phyloP scores from a whole-genome alignment of 805 yeast species.

The Ogataea methanolica region DNA sequence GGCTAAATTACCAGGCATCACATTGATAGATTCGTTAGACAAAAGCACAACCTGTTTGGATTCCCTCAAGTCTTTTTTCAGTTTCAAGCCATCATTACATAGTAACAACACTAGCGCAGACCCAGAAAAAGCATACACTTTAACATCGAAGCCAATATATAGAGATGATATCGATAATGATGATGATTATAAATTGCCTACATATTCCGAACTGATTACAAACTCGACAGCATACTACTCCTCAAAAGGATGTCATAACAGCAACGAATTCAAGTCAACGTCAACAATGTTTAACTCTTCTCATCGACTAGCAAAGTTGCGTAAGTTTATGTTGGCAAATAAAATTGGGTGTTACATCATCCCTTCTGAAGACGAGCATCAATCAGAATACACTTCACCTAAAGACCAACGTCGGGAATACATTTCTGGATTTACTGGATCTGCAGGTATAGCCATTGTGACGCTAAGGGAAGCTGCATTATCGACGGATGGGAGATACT shows the following conservation, averaged over 20 bases:
- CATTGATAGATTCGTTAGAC: slow-evolving; percentile 16
- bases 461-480: slow-evolving; percentile 66
- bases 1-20: not conserved
- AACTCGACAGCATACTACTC: too few relatives aligned
- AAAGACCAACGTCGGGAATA: slow-evolving; percentile 81
- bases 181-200: too few relatives aligned
- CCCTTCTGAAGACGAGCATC: slow-evolving; percentile 87
- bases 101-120: too few relatives aligned
- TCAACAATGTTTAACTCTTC: slow-evolving; percentile 25
- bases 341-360: slow-evolving; percentile 51
- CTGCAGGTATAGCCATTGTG: slow-evolving; percentile 89
- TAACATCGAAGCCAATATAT: too few relatives aligned
- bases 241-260: not conserved
- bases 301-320: slow-evolving; percentile 33
- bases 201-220: too few relatives aligned
- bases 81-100: too few relatives aligned
- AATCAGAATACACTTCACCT: slow-evolving; percentile 79
- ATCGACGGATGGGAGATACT: slow-evolving; percentile 94
- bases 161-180: too few relatives aligned
- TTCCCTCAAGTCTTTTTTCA: slow-evolving; percentile 13
- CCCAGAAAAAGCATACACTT: too few relatives aligned
- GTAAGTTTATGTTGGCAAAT: slow-evolving; percentile 41
- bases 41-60: slow-evolving; percentile 17
- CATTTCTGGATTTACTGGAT: slow-evolving; percentile 86
- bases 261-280: not conserved